phyloP scores from a whole-genome alignment of 768 basidiomycete genomes.

The Crassisporium funariophilum region DNA sequence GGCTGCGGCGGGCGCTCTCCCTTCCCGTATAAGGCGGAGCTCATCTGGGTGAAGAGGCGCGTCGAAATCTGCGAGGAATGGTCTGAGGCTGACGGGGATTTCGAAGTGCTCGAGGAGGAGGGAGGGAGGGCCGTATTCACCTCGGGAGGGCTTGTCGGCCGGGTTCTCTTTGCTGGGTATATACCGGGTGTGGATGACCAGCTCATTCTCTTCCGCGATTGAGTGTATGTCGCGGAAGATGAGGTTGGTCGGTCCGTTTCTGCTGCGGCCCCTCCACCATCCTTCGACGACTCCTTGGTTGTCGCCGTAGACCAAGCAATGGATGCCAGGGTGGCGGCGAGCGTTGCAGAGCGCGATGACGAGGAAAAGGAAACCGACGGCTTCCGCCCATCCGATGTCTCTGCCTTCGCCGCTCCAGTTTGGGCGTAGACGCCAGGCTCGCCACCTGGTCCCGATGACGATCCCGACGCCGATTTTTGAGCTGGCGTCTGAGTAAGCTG shows the following conservation, averaged over 20 bases:
- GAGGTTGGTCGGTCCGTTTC: conserved; percentile 29
- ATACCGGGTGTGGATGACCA: conserved; percentile 31
- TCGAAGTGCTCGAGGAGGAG: conserved; percentile 30
- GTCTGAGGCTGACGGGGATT: conserved; percentile 25
- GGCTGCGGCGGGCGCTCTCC: conserved; percentile 1
- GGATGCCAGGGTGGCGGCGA: not conserved
- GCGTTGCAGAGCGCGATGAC: conserved; percentile 7
- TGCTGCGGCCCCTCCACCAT: conserved; percentile 41
- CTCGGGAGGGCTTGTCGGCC: conserved; percentile 39
- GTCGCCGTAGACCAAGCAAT: conserved; percentile 35
- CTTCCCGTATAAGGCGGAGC: not conserved
- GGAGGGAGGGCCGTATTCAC: conserved; percentile 21
- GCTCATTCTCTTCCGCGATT: not conserved
- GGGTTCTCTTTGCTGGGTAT: conserved; percentile 37
- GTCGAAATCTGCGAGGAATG: conserved; percentile 27
- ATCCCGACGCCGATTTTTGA: conserved; percentile 37
- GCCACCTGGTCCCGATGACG: conserved; percentile 28
- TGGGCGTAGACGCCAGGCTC: conserved; percentile 28
- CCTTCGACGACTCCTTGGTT: conserved; percentile 44
- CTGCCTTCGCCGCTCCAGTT: conserved; percentile 17
- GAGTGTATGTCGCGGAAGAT: conserved; percentile 29
- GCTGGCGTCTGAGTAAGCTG: conserved; percentile 47
- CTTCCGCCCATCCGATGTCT: conserved; percentile 52
- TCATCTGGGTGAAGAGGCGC: conserved; percentile 10
- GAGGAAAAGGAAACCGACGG: conserved; percentile 45